Evolutionary conservation across 345 rosid genomes (phyloP).

Genomic region (Euphorbia pulcherrima): DNA sequence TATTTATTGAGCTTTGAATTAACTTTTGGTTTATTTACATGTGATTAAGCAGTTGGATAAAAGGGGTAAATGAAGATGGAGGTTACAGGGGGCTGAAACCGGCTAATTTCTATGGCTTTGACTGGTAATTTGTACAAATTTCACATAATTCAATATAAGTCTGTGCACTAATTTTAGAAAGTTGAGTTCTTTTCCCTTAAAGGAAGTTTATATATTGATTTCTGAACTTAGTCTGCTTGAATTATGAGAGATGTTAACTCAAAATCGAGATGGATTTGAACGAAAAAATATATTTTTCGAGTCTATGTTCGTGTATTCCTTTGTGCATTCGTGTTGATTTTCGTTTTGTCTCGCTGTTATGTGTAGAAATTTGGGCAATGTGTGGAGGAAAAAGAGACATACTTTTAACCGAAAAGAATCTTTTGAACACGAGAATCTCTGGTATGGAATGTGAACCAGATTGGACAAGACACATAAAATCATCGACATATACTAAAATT

Average conservation of each 20-base stretch:
- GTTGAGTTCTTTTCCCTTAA: no score
- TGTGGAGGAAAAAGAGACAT: conserved; percentile 38
- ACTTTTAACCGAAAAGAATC: conserved; percentile 23
- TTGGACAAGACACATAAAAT: conserved; percentile 43
- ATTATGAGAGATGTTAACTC: neutral
- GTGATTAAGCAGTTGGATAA: conserved; percentile 27
- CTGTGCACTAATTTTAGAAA: no score
- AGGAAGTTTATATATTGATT: no score
- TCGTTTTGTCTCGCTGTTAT: neutral
- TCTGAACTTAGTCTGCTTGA: no score
- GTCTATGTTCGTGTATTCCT: no score
- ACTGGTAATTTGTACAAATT: conserved; percentile 40
- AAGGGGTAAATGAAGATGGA: conserved; percentile 46
- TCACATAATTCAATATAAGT: no score
- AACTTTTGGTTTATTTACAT: neutral
- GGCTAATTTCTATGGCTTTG: conserved; percentile 41
- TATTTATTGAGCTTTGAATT: no score
- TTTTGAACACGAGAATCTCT: conserved; percentile 30
- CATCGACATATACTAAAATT: conserved; percentile 46
- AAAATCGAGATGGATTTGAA: neutral
- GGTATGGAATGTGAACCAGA: conserved; percentile 82
- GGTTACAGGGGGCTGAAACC: conserved; percentile 61
- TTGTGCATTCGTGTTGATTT: conserved; percentile 1
- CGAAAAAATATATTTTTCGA: no score
- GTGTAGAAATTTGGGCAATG: conserved; percentile 50